Base-by-base conservation (phyloP, 2,329 filamentous ascomycete genomes). In the Aspergillus japonicus region DNA sequence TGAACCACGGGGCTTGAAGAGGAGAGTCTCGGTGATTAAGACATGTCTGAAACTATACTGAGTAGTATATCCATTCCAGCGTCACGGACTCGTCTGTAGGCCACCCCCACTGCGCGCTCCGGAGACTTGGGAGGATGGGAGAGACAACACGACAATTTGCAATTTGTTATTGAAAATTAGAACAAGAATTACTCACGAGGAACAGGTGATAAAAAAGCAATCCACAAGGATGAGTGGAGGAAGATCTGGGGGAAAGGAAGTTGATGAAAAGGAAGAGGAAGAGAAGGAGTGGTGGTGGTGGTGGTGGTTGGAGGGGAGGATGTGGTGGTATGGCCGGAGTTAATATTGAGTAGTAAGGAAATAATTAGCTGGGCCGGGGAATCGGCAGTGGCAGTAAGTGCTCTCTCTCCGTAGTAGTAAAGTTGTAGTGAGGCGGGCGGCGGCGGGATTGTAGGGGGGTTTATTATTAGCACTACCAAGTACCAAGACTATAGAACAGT, bases 51-150 rank as follows among this genome's bases (percentile, higher is more conserved):
- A 44, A 44, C n/a, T 44, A 44, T 44, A 44, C 39, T 44, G 39
- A 47, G 53, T 24, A 55, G 26, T 19, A 47, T 47, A 23, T 55
- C 39, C 39, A 47, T 29, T 29, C 42, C 47, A 48, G 53, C 53
- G 42, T 55, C 26, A 44, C 47, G 39, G 42, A 35, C 51, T 53
- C 51, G n/a, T 42, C 19, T 53, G 33, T 21, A 26, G 42, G 19
- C 21, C 42, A 26, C 31, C 53, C 44, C 53, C 53, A 55, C 53
- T 55, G 53, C 53, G 53, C 44, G 53, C 53, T 29, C 39, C 39
- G 39, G n/a, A 44, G 39, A 44, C 16, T 44, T 8, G 16, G 39
- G 6, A 19, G 16, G 39, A 23, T 29, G 39, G 26, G 42, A 35
- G 42, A 48, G 33, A 33, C 42, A 48, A 29, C 21, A 24, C 24